phyloP scores from a whole-genome alignment of 257 asterid genomes.

The Plantago elongata region DNA sequence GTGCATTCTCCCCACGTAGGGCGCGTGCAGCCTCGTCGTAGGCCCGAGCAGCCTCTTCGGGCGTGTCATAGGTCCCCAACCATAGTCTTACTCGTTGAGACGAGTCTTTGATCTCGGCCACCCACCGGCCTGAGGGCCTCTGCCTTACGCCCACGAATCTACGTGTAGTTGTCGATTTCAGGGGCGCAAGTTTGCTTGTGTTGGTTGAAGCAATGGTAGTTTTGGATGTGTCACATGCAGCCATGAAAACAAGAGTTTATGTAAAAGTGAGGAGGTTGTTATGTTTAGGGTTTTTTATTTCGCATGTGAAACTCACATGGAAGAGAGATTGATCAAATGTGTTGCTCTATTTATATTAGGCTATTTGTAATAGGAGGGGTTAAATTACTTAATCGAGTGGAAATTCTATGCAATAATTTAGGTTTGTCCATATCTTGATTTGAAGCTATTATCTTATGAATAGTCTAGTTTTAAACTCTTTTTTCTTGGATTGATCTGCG shows the following conservation, averaged over 20 bases:
- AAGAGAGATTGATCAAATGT: neutral
- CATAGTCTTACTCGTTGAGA: constrained; percentile 71
- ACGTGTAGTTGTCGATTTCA: constrained; percentile 36
- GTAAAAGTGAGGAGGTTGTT: neutral
- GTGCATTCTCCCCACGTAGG: constrained; percentile 78
- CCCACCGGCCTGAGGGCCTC: constrained; percentile 89
- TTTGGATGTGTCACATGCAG: constrained; percentile 35
- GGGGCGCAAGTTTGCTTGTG: constrained; percentile 21
- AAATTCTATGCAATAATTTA: constrained; percentile 38
- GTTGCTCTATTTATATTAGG: constrained; percentile 33
- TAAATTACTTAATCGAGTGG: neutral
- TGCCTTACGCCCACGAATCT: constrained; percentile 79
- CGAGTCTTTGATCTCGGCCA: constrained; percentile 89
- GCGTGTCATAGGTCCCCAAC: constrained; percentile 87
- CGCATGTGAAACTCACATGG: constrained; percentile 15
- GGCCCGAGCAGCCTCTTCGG: constrained; percentile 89
- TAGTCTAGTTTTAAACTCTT: constrained; percentile 19
- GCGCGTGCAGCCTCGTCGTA: constrained; percentile 89
- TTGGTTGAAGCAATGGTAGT: constrained; percentile 23
- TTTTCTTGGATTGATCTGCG: constrained; percentile 31
- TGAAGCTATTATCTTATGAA: constrained; percentile 18
- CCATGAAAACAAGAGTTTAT: constrained; percentile 33
- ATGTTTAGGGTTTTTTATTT: constrained; percentile 8
- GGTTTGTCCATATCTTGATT: constrained; percentile 27
- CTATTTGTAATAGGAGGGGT: constrained; percentile 8